Percentiles rank a stretch among this genome's conserved stretches.
Evolutionary conservation across 768 basidiomycete species (phyloP).

Genomic region (Lanmaoa pseudosensibilis): DNA sequence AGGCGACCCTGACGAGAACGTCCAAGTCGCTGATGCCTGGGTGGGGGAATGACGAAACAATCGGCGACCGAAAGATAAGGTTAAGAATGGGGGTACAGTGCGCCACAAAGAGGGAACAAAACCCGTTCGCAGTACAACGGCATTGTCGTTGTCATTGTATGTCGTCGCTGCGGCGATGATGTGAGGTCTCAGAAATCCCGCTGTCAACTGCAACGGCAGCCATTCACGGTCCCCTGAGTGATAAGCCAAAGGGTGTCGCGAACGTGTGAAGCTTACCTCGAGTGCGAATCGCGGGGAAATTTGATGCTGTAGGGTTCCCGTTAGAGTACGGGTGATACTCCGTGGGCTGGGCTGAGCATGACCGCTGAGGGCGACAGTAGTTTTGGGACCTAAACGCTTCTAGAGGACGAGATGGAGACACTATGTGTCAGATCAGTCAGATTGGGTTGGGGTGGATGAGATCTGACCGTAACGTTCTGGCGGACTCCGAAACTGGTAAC

Average conservation of each 20-base stretch:
- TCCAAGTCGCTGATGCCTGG: conserved; percentile 43
- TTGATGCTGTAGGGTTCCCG: conserved; percentile 75
- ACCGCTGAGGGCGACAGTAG: conserved; percentile 41
- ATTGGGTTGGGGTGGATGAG: conserved; percentile 10
- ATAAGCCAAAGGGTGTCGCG: conserved; percentile 9
- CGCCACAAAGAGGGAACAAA: conserved; percentile 36
- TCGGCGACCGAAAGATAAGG: conserved; percentile 48
- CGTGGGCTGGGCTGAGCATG: conserved; percentile 32
- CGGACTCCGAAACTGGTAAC: conserved; percentile 39
- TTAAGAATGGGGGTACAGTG: conserved; percentile 39
- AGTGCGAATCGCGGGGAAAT: conserved; percentile 62
- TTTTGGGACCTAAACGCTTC: conserved; percentile 50
- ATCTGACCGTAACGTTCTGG: conserved; percentile 46
- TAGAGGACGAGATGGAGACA: conserved; percentile 29
- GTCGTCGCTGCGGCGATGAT: conserved; percentile 42
- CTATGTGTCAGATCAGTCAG: conserved; percentile 21
- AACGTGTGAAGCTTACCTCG: conserved; percentile 38
- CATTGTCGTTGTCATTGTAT: conserved; percentile 52
- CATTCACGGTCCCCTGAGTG: conserved; percentile 11
- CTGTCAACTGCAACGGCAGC: conserved; percentile 37
- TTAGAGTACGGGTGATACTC: conserved; percentile 42
- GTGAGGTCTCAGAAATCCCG: conserved; percentile 43
- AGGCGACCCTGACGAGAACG: conserved; percentile 24
- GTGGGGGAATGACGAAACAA: conserved; percentile 50
- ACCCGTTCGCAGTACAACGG: conserved; percentile 39